Evolutionary conservation across 2,329 filamentous ascomycete species (phyloP), one percentile per base, ranked within the genome.

Genomic region (Tolypocladium amazonense): DNA sequence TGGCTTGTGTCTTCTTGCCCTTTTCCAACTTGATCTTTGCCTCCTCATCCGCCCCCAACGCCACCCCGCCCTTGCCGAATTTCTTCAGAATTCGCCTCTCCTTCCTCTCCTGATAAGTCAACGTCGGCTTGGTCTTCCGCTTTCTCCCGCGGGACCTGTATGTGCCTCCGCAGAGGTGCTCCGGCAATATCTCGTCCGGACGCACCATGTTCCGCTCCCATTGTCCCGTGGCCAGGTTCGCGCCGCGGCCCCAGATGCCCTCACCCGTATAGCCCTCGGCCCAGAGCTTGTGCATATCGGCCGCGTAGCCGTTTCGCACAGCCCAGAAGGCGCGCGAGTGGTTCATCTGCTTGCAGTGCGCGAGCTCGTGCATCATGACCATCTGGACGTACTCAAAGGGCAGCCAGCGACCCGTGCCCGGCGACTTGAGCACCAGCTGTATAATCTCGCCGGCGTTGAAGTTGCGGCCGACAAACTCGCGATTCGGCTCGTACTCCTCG

Each of bases 351-450:
- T 90, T 88, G 79, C 89, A 92, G 72, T 95, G 90, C 3, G 90
- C 90, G 37, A 95, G 77, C 77, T 94, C 90, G 71, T 96, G 91
- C 84, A 95, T 92, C 91, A 96, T 95, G 65, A 95, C 90, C 89
- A 94, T 93, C 73, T 94, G 89, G 20, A 96, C 89, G 68, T 92
- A 91, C 62, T 85, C 79, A 69, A 94, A 92, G 0, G 89, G 88
- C 27, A 96, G 77, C 91, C 91, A 96, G 61, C 77, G 81, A 33
- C 84, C 83, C 0, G 81, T 82, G 5, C 75, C 77, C 0, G 80
- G 81, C 0, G 88, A 84, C 66, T 87, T 88, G 33, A 96, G 81
- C 1, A 96, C 91, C 1, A 96, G 81, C 73, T 96, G 90, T 57
- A 96, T 85, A 41, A 93, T 87, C 71, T 95, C 91, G 39, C 91